phyloP scores from a whole-genome alignment of 148 eudicot genomes.

The Cornus controversa region DNA sequence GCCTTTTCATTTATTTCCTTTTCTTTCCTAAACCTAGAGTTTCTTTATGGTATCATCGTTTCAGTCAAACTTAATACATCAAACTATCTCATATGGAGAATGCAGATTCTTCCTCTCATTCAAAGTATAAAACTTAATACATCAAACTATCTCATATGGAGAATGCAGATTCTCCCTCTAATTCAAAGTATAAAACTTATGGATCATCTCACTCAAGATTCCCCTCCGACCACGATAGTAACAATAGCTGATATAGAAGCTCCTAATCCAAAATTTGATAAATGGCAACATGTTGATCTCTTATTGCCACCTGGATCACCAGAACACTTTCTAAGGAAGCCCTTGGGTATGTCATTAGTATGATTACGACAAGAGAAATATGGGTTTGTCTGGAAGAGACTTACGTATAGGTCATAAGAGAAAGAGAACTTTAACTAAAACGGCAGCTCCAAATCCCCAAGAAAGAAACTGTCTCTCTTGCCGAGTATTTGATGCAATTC shows the following conservation, averaged over 20 bases:
- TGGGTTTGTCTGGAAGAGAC: neutral
- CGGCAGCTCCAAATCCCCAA: neutral
- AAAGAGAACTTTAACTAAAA: neutral
- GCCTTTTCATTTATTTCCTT: no score
- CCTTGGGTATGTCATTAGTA: neutral
- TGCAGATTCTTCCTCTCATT: neutral
- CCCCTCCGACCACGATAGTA: neutral
- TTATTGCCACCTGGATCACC: neutral
- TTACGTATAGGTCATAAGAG: neutral
- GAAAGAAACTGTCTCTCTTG: neutral
- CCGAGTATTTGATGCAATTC: no score
- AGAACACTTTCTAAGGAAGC: no score
- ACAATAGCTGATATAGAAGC: neutral
- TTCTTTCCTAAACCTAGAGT: no score
- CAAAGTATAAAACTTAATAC: no score
- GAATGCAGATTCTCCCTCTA: neutral
- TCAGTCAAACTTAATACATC: no score
- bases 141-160: no score
- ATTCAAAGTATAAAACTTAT: neutral
- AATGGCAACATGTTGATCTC: neutral
- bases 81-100: no score
- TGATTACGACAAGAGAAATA: neutral
- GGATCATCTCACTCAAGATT: neutral
- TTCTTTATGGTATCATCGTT: no score
- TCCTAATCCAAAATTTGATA: neutral